A percentile compares a stretch with the other conserved stretches of the same genome.
phyloP scores from a whole-genome alignment of 495 filamentous ascomycete genomes.

The Pyrenopolyporus hunteri region DNA sequence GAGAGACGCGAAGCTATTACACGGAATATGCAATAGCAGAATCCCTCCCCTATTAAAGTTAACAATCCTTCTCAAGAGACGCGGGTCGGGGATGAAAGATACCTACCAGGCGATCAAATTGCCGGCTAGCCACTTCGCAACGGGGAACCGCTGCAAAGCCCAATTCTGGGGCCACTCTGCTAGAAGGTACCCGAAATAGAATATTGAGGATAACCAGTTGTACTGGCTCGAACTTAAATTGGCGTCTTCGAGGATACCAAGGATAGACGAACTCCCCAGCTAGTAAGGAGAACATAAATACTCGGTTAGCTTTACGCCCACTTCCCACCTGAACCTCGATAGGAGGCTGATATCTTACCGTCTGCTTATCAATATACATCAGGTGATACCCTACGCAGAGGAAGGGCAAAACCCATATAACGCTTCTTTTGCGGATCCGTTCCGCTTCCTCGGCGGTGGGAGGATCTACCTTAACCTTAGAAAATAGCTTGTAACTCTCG shows the following conservation, averaged over 20 bases:
- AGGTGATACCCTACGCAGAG: constrained; percentile 53
- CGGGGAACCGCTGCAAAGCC: constrained; percentile 50
- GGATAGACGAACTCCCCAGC: constrained; percentile 50
- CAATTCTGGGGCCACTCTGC: constrained; percentile 53
- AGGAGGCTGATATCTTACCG: constrained; percentile 33
- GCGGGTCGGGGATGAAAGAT: not conserved
- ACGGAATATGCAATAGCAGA: constrained; percentile 47
- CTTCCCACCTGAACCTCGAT: not conserved
- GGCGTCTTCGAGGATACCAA: constrained; percentile 40
- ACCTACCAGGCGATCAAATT: constrained; percentile 49
- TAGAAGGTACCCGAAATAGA: constrained; percentile 40
- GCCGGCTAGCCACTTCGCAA: constrained; percentile 48
- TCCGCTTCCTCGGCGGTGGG: constrained; percentile 47
- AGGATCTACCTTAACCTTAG: constrained; percentile 46
- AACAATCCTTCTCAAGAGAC: not conserved
- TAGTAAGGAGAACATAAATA: constrained; percentile 12
- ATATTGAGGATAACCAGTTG: constrained; percentile 43
- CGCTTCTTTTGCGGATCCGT: constrained; percentile 48
- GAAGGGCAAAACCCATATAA: constrained; percentile 51
- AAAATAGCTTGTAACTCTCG: constrained; percentile 53
- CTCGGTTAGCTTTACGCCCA: not conserved
- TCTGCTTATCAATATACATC: constrained; percentile 56
- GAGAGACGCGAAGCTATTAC: constrained; percentile 47
- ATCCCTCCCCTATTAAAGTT: constrained; percentile 44
- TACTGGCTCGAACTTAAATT: constrained; percentile 41